These are phyloP conservation scores for Vitis labrusca DNA, from an alignment of 164 flowering plant species.

Conservation along the genomic window DNA sequence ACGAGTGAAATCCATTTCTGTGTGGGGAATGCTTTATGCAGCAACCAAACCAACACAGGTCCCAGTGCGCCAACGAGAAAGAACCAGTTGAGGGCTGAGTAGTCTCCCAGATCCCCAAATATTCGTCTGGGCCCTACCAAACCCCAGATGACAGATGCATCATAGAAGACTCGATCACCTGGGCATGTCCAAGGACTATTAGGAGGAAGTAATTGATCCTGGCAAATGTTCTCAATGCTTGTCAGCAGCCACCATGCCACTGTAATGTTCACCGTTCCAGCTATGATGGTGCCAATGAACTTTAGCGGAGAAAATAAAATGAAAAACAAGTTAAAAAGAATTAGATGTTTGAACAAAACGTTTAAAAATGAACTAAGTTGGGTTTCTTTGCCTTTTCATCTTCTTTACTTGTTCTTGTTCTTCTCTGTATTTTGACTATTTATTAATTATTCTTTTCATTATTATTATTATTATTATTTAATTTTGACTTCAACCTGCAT, in stretches of 20 bases:
- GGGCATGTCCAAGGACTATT: constrained; percentile 81
- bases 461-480: too few species aligned
- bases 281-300: constrained; percentile 70
- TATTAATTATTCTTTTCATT: too few species aligned
- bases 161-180: constrained; percentile 45
- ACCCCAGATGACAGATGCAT: constrained; percentile 69
- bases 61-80: constrained; percentile 43
- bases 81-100: constrained; percentile 52
- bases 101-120: constrained; percentile 42
- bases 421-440: too few species aligned
- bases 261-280: constrained; percentile 56
- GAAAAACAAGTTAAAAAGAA: background rate
- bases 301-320: constrained; percentile 1
- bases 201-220: constrained; percentile 44
- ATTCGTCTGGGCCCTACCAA: constrained; percentile 50
- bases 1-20: constrained; percentile 46
- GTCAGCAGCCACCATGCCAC: constrained; percentile 71
- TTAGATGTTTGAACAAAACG: background rate
- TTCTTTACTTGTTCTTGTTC: too few species aligned
- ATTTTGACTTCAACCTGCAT: too few species aligned
- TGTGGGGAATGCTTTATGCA: constrained; percentile 42
- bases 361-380: too few species aligned
- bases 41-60: constrained; percentile 40
- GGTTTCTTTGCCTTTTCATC: too few species aligned
- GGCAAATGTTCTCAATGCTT: constrained; percentile 60